Evolutionary conservation across 192 early-diverging fungal species (phyloP), one percentile per base, ranked within the genome.

Genomic region (Coemansia pectinata): DNA sequence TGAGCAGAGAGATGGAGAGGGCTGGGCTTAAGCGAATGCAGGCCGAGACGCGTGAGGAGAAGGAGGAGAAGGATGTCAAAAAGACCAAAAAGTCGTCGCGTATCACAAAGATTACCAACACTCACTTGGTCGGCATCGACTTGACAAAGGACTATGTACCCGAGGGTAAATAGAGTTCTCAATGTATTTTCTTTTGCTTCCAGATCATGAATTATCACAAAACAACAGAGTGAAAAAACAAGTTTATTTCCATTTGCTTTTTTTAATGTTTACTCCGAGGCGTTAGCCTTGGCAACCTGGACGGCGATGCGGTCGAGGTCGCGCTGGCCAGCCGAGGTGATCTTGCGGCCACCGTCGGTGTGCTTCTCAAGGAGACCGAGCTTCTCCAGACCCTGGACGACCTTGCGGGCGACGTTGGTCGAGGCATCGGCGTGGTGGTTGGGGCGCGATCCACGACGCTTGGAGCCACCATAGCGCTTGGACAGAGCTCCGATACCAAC

Each of bases 321-420:
- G 88, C 96, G 96, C 87, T 95, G 96, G 63, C 97, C 97, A 74
- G 94, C 92, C 65, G 90, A 88, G 82, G 96, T 91, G 87, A 99
- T 96, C 81, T 86, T 88, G 84, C 97, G 95, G 70, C 97, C 97
- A 88, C 94, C 91, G 69, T 84, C 91, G 88, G 88, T 78, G 83
- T 95, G 94, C 89, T 94, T 88, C 87, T 98, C 93, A 60, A 98
- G 85, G 55, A 99, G 91, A 85, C 92, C 94, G 83, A 99, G 92
- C 93, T 98, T 96, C 91, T 98, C 98, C 67, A 99, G 88, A 65
- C 93, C 91, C 88, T 99, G 98, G 77, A 99, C 86, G 63, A 94
- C 91, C 91, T 98, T 98, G 83, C 98, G 91, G 74, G 90, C 88
- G 61, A 97, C 87, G 79, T 95, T 95, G 70, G 96, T 97, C 57